phyloP scores from a whole-genome alignment of 371 early-diverging fungal species.

The Haplosporangium sp. region DNA sequence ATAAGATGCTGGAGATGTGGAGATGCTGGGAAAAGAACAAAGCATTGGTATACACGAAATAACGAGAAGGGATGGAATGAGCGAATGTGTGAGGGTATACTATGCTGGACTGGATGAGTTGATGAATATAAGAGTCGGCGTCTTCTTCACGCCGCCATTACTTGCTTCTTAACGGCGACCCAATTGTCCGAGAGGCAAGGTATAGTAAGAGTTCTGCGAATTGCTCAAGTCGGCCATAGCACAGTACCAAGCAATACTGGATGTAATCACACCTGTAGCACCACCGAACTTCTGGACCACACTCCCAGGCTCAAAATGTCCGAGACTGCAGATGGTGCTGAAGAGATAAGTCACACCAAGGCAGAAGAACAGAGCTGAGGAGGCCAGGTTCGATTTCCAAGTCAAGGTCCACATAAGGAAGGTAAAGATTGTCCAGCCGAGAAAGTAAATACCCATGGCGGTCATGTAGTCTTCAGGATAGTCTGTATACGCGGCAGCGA shows the following conservation, averaged over 20 bases:
- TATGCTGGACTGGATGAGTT: neutral
- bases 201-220: conserved; percentile 41
- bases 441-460: conserved; percentile 52
- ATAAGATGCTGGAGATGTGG: too few relatives aligned
- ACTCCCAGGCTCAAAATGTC: conserved; percentile 36
- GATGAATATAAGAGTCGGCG: neutral
- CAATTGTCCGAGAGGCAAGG: conserved; percentile 49
- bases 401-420: conserved; percentile 57
- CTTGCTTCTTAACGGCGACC: conserved; percentile 28
- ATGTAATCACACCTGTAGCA: conserved; percentile 53
- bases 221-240: conserved; percentile 58
- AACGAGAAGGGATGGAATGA: too few relatives aligned
- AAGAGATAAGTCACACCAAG: conserved; percentile 59
- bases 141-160: neutral
- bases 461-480: conserved; percentile 44
- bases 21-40: too few relatives aligned
- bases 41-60: too few relatives aligned
- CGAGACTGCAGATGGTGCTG: conserved; percentile 48
- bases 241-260: conserved; percentile 58
- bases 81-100: too few relatives aligned
- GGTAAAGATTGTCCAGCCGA: conserved; percentile 60
- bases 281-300: conserved; percentile 49
- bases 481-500: conserved; percentile 41
- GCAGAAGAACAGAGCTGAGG: conserved; percentile 52
- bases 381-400: conserved; percentile 52